Evolutionary conservation across 1,139 yeast species (phyloP).

Genomic region (Nakaseomyces nivariensis): DNA sequence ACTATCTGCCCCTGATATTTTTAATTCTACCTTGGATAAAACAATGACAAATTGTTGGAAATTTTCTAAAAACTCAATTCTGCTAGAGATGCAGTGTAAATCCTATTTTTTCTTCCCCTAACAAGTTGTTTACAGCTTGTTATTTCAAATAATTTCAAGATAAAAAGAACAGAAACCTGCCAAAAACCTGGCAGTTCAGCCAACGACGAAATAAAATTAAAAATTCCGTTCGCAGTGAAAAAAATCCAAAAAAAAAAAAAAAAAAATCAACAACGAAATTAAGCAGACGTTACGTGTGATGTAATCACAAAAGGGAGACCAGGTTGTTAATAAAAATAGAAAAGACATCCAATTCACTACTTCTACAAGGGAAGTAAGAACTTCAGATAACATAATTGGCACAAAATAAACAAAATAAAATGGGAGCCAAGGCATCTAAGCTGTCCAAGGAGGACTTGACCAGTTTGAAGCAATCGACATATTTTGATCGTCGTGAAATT

Average conservation of each 20-base stretch:
- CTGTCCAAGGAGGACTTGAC: conserved; percentile 84
- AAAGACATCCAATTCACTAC: too few relatives aligned
- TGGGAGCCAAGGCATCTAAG: conserved; percentile 96
- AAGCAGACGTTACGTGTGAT: neutral
- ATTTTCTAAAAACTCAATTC: too few relatives aligned
- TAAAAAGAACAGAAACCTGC: too few relatives aligned
- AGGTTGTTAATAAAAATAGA: too few relatives aligned
- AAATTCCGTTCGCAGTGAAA: neutral
- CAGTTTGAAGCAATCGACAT: conserved; percentile 74
- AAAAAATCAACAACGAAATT: neutral
- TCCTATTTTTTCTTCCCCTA: too few relatives aligned
- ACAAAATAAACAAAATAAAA: conserved; percentile 20
- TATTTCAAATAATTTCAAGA: neutral
- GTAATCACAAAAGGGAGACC: neutral
- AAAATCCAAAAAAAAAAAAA: neutral
- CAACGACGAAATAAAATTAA: neutral
- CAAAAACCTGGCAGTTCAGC: too few relatives aligned
- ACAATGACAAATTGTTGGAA: too few relatives aligned
- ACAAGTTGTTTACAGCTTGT: neutral
- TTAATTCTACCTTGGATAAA: too few relatives aligned
- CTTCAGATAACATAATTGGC: too few relatives aligned
- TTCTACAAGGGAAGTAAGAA: too few relatives aligned
- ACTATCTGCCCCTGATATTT: too few relatives aligned
- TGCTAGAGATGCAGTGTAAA: too few relatives aligned
- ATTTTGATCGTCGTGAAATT: conserved; percentile 85